Evolutionary conservation across 164 flowering plant genomes (phyloP).

Genomic region (Taxillus chinensis): DNA sequence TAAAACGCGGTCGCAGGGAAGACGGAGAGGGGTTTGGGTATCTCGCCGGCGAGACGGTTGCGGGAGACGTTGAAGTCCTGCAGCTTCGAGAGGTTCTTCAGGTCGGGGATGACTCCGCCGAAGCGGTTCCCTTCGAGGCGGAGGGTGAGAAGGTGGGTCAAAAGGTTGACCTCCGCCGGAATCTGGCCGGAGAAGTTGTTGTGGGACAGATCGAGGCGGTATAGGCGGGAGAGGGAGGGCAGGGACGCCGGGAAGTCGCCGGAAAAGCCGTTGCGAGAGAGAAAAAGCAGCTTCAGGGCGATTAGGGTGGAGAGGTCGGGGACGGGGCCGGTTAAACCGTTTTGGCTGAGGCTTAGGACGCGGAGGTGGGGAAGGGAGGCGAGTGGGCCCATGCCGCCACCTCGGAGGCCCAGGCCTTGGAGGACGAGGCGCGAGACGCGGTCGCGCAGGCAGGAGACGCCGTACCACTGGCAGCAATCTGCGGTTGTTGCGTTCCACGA

Average conservation of each 20-base stretch:
- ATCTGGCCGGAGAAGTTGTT: conserved; percentile 57
- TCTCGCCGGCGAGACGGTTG: conserved; percentile 48
- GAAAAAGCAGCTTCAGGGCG: conserved; percentile 52
- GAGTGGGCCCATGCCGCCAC: conserved; percentile 29
- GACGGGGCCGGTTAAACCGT: conserved; percentile 41
- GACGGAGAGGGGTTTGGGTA: conserved; percentile 46
- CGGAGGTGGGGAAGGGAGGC: conserved; percentile 47
- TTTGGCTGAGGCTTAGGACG: conserved; percentile 50
- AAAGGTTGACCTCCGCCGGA: conserved; percentile 33
- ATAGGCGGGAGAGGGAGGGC: conserved; percentile 32
- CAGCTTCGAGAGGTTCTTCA: conserved; percentile 28
- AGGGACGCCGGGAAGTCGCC: conserved; percentile 49
- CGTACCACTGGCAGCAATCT: conserved; percentile 45
- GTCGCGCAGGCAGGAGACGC: conserved; percentile 49
- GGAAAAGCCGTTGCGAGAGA: conserved; percentile 52
- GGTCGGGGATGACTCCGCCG: conserved; percentile 36
- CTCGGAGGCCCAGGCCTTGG: conserved; percentile 35
- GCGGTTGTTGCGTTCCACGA: conserved; percentile 38
- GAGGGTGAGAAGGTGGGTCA: conserved; percentile 60
- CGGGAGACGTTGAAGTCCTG: conserved; percentile 69
- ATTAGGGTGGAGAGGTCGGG: conserved; percentile 60
- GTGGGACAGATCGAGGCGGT: conserved; percentile 71
- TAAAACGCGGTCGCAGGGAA: conserved; percentile 52
- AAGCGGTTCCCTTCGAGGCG: conserved; percentile 58
- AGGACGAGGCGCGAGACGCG: conserved; percentile 66